Conservation (phyloP, 2,329 filamentous ascomycete genomes). For the Fusarium sp. region DNA sequence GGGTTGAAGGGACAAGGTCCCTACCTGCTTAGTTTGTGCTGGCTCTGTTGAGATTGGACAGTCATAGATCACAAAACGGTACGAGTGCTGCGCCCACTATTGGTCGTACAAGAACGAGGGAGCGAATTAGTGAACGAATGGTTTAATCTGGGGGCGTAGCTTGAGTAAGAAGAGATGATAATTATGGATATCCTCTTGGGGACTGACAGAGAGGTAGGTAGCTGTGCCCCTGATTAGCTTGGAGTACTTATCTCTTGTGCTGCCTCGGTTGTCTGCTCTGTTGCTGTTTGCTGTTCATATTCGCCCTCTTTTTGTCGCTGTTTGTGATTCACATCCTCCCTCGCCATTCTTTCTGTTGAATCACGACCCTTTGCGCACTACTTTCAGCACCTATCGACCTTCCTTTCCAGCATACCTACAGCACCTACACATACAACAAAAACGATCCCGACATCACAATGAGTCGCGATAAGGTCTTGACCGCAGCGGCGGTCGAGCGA, state of each 20-base stretch:
- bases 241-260: conserved; percentile 11
- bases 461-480: conserved; percentile 58
- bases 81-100: background rate
- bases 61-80: conserved; percentile 5
- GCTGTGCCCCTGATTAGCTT: conserved; percentile 3
- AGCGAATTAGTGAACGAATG: background rate
- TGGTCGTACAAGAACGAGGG: background rate
- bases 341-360: background rate
- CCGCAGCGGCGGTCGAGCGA: conserved; percentile 59
- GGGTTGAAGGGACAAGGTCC: background rate
- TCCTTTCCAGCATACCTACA: background rate
- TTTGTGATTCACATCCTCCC: background rate
- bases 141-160: background rate
- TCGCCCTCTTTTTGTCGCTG: background rate
- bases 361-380: background rate
- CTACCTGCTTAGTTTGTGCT: background rate
- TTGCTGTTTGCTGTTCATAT: background rate
- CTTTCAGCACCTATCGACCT: background rate
- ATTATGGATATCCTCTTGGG: background rate
- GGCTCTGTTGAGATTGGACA: background rate
- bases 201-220: background rate
- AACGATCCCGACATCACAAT: conserved; percentile 18
- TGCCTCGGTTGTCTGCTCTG: background rate
- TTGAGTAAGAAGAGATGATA: background rate
- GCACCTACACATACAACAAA: background rate